Percentiles rank a stretch among this genome's conserved stretches.
phyloP scores from a whole-genome alignment of 1,139 yeast species.

The Suhomyces anneliseae region DNA sequence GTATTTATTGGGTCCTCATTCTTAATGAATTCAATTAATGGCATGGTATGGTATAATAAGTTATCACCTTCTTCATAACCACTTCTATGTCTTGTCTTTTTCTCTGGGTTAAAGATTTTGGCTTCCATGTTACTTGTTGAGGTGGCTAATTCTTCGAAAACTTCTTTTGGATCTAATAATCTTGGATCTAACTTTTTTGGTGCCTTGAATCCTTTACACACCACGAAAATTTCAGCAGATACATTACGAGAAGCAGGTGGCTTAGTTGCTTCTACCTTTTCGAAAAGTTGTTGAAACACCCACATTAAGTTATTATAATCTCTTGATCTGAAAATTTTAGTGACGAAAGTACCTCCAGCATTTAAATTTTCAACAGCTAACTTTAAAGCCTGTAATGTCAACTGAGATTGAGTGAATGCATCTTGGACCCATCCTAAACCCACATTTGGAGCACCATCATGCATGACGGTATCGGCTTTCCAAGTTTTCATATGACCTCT shows the following conservation, averaged over 20 bases:
- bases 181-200: conserved; percentile 94
- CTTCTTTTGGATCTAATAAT: conserved; percentile 86
- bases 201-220: conserved; percentile 93
- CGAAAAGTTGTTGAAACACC: conserved; percentile 95
- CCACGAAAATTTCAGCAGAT: conserved; percentile 97
- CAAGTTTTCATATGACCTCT: conserved; percentile 97
- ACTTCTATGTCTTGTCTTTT: conserved; percentile 84
- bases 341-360: conserved; percentile 95
- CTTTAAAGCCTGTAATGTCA: conserved; percentile 88
- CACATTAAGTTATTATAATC: conserved; percentile 96
- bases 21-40: conserved; percentile 76
- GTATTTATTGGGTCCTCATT: conserved; percentile 82
- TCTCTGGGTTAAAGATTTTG: conserved; percentile 90
- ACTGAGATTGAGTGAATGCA: conserved; percentile 96
- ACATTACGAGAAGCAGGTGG: conserved; percentile 99
- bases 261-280: conserved; percentile 95
- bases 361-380: conserved; percentile 92
- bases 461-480: conserved; percentile 97
- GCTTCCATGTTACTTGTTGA: conserved; percentile 84
- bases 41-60: conserved; percentile 68
- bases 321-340: conserved; percentile 95
- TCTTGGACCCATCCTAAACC: conserved; percentile 99
- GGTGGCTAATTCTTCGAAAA: conserved; percentile 86
- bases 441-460: conserved; percentile 99
- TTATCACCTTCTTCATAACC: conserved; percentile 98